Percentiles rank a stretch among this genome's conserved stretches.
These are phyloP conservation scores for Calonectria crousiana DNA, from an alignment of 2,329 filamentous ascomycete genomes.

Conservation along the genomic window DNA sequence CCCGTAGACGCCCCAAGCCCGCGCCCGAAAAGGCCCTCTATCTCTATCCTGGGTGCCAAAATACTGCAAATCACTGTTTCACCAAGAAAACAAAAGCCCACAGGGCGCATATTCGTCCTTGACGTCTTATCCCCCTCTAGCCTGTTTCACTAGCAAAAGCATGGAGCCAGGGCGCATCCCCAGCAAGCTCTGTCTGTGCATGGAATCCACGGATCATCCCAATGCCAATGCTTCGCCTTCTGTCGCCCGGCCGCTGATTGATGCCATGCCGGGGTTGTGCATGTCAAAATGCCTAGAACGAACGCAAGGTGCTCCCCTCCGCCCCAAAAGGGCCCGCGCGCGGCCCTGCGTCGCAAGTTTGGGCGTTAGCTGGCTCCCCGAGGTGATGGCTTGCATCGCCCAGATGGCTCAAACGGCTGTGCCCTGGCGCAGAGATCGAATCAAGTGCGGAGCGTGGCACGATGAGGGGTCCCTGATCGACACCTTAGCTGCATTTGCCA, in stretches of 20 bases:
- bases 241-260: neutral
- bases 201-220: neutral
- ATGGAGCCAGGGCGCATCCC: neutral
- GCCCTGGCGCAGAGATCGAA: neutral
- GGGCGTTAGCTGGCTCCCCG: neutral
- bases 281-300: neutral
- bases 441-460: neutral
- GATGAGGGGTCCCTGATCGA: neutral
- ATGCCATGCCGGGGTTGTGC: neutral
- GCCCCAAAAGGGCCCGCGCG: neutral
- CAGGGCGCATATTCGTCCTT: neutral
- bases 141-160: slow-evolving; percentile 21
- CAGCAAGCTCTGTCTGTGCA: neutral
- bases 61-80: slow-evolving; percentile 3
- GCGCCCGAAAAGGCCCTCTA: neutral
- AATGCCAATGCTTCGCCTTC: neutral
- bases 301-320: too few species aligned
- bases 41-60: neutral
- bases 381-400: neutral
- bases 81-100: neutral
- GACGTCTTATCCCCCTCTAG: neutral
- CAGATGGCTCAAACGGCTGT: neutral
- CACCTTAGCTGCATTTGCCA: neutral
- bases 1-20: neutral
- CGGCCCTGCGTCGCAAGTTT: neutral